Conservation (phyloP, 257 asterid genomes). For the Sherardia arvensis region DNA sequence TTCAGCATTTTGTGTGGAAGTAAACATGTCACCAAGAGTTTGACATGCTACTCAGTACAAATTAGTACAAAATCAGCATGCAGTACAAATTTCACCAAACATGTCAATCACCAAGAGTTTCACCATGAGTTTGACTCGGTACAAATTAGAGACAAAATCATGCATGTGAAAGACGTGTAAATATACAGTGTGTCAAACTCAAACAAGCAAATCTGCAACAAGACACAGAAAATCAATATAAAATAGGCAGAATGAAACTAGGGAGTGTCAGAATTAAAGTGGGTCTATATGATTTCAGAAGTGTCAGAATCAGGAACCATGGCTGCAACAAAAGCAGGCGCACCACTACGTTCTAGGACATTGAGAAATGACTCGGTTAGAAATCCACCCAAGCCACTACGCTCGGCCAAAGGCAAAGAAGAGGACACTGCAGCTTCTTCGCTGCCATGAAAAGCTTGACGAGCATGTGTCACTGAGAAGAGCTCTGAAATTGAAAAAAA, state of each 20-base stretch:
- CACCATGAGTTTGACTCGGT: too few relatives aligned
- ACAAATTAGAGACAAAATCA: background rate
- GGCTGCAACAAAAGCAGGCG: slow-evolving; percentile 92
- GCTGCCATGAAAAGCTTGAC: slow-evolving; percentile 99
- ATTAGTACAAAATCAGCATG: too few relatives aligned
- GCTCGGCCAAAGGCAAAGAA: slow-evolving; percentile 90
- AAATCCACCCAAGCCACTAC: slow-evolving; percentile 97
- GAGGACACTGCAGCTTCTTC: slow-evolving; percentile 98
- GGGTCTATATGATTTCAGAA: slow-evolving; percentile 99
- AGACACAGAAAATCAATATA: slow-evolving; percentile 2
- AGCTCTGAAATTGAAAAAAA: slow-evolving; percentile 83
- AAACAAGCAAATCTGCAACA: background rate
- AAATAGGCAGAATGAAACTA: slow-evolving; percentile 22
- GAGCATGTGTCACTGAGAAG: slow-evolving; percentile 83
- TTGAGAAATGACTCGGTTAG: slow-evolving; percentile 95
- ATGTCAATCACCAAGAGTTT: too few relatives aligned
- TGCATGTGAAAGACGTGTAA: background rate
- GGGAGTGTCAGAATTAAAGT: too few relatives aligned
- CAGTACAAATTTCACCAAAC: too few relatives aligned
- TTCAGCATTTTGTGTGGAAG: background rate
- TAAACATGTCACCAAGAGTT: background rate
- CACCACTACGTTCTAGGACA: slow-evolving; percentile 95
- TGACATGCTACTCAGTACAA: background rate
- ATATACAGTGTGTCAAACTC: background rate
- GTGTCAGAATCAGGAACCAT: slow-evolving; percentile 99